These are phyloP conservation scores for Colletotrichum godetiae DNA, from an alignment of 2,329 filamentous ascomycete genomes.

Conservation along the genomic window DNA sequence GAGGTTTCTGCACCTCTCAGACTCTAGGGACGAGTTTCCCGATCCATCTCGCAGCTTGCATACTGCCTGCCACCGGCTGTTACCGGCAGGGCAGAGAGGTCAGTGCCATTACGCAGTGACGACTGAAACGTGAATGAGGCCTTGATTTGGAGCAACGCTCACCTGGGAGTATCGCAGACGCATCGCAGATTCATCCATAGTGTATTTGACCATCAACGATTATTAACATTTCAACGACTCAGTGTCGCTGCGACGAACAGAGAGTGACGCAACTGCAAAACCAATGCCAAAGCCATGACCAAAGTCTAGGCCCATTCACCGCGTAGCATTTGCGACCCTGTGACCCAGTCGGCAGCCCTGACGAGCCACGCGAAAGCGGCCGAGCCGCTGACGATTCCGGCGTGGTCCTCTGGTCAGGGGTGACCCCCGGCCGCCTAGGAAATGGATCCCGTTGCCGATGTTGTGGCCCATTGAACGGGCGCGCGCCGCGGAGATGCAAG, in stretches of 20 bases:
- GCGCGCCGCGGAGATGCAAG: slow-evolving; percentile 30
- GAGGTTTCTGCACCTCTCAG: not conserved
- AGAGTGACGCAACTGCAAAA: not conserved
- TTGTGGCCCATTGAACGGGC: not conserved
- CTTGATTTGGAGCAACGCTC: not conserved
- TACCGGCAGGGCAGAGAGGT: not conserved
- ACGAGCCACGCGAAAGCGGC: not conserved
- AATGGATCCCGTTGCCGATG: not conserved
- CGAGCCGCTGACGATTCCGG: not conserved
- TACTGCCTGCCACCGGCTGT: not conserved
- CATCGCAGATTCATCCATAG: not conserved
- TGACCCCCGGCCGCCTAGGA: not conserved
- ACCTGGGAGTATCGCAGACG: not conserved
- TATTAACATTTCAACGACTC: not conserved
- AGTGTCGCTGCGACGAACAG: not conserved
- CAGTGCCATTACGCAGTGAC: not conserved
- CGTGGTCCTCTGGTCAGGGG: not conserved
- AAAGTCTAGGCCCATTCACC: not conserved
- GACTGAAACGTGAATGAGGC: not conserved
- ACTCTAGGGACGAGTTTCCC: not conserved
- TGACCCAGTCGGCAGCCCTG: not conserved
- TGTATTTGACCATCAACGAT: not conserved
- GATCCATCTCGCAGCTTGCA: not conserved
- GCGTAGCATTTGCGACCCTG: not conserved
- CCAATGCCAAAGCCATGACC: not conserved